phyloP scores from a whole-genome alignment of 768 basidiomycete genomes.

The Mycena albidolilacea region DNA sequence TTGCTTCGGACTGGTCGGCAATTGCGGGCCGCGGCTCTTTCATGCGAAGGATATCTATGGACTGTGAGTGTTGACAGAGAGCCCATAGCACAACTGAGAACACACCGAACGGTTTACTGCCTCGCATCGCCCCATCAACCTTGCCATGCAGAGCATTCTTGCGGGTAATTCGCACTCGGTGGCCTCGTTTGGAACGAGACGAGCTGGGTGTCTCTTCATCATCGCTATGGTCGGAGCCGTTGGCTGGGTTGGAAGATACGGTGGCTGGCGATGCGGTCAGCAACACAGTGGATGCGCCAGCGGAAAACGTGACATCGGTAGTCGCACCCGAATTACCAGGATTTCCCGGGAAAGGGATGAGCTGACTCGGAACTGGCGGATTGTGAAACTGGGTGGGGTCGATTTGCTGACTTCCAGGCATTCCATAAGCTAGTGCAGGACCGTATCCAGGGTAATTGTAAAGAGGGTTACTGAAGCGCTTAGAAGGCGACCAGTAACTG shows the following conservation, averaged over 20 bases:
- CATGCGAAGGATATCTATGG: background rate
- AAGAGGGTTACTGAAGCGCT: too few relatives aligned
- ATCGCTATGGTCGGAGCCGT: background rate
- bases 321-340: background rate
- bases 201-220: background rate
- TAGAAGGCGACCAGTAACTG: too few relatives aligned
- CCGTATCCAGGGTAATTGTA: too few relatives aligned
- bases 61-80: background rate
- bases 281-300: background rate
- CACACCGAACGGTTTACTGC: background rate
- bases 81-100: background rate
- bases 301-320: background rate
- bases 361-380: too few relatives aligned
- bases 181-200: background rate
- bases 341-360: too few relatives aligned
- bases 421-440: too few relatives aligned
- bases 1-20: constrained; percentile 4
- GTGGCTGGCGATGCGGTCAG: background rate
- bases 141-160: constrained; percentile 9
- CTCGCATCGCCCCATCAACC: constrained; percentile 13
- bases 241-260: background rate
- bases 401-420: background rate
- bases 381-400: background rate
- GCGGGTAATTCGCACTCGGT: background rate
- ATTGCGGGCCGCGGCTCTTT: background rate